Evolutionary conservation across 805 yeast genomes (phyloP).

Genomic region (Babjeviella inositovora): DNA sequence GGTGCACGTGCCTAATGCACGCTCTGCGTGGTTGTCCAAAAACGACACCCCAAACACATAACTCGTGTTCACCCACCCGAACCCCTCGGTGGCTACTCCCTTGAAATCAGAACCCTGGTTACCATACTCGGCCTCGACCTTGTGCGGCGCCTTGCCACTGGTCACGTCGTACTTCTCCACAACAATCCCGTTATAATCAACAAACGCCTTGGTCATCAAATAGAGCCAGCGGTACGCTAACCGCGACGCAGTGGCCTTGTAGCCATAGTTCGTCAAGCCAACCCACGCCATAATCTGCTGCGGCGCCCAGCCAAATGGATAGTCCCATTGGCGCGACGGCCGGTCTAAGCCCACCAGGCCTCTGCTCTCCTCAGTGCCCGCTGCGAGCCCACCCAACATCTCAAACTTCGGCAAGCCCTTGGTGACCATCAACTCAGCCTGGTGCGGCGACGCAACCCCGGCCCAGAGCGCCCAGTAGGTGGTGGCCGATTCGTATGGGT

Average conservation of each 20-base stretch:
- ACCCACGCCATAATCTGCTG: constrained; percentile 93
- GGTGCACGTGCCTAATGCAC: constrained; percentile 70
- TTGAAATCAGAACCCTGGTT: constrained; percentile 88
- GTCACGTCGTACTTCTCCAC: constrained; percentile 93
- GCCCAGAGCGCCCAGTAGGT: constrained; percentile 91
- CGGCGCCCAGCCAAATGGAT: constrained; percentile 98
- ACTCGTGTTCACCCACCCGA: constrained; percentile 96
- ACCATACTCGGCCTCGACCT: constrained; percentile 92
- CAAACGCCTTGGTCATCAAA: constrained; percentile 79
- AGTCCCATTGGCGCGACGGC: constrained; percentile 97
- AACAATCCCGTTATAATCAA: constrained; percentile 85
- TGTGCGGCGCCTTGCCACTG: constrained; percentile 68
- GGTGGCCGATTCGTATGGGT: constrained; percentile 72
- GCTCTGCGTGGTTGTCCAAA: constrained; percentile 45
- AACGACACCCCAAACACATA: constrained; percentile 58
- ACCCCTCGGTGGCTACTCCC: constrained; percentile 92
- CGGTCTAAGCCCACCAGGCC: constrained; percentile 53
- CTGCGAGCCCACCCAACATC: constrained; percentile 75
- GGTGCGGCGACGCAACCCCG: constrained; percentile 42
- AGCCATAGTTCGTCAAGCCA: constrained; percentile 66
- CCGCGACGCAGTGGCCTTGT: constrained; percentile 43
- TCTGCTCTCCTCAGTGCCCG: constrained; percentile 64
- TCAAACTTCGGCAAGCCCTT: constrained; percentile 57
- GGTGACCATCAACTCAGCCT: constrained; percentile 47
- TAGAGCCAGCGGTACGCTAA: constrained; percentile 80